phyloP scores from a whole-genome alignment of 306 rosid genomes.

The Rubus parviflorus region DNA sequence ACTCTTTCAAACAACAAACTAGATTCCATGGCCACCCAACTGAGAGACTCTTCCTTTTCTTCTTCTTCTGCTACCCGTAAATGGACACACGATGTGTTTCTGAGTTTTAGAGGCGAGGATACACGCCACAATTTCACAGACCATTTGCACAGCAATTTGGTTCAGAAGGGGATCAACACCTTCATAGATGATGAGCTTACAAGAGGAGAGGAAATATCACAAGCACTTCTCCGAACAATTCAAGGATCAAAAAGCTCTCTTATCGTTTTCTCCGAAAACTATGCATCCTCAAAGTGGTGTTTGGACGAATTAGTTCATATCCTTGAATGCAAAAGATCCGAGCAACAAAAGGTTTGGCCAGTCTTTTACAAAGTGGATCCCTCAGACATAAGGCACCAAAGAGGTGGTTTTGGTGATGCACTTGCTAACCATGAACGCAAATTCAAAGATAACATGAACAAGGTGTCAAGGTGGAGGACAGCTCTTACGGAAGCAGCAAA shows the following conservation, averaged over 20 bases:
- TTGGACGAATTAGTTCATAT: too few species aligned
- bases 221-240: not conserved
- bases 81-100: not conserved
- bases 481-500: not conserved
- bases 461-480: not conserved
- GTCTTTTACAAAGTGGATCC: constrained; percentile 8
- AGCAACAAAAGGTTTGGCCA: not conserved
- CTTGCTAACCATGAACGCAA: not conserved
- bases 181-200: not conserved
- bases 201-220: not conserved
- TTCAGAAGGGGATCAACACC: not conserved
- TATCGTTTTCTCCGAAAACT: not conserved
- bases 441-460: not conserved
- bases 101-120: not conserved
- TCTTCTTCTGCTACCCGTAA: not conserved
- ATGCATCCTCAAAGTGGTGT: too few species aligned
- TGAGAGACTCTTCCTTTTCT: not conserved
- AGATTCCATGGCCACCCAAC: not conserved
- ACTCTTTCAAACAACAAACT: not conserved
- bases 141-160: not conserved
- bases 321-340: too few species aligned
- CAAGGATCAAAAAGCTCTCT: not conserved
- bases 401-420: too few species aligned
- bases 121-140: not conserved
- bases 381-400: not conserved